Base-by-base conservation (phyloP, 1,284 basidiomycete species). In the Ustilago nuda region DNA sequence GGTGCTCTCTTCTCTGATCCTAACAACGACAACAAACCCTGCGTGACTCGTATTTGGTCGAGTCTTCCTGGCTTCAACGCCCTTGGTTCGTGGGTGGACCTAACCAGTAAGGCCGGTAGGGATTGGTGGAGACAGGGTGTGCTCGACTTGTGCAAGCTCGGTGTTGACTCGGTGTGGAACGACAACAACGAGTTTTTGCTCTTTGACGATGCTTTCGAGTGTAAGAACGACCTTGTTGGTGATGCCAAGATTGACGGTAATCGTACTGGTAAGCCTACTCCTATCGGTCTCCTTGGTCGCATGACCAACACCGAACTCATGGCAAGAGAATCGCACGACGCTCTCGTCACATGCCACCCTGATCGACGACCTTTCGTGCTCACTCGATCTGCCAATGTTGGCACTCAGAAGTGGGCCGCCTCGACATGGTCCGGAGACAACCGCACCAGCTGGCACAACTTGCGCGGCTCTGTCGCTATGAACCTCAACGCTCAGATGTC, bases 381-480 rank as follows among this genome's bases (percentile, higher is more conserved):
- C 52, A 87, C 87, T 12, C 83, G 87, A 13, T 87, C 86, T 3
- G 87, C 83, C 43, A 87, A 87, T 67, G 87, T 88, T 32, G 87
- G 87, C 1, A 86, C 87, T 8, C 85, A 87, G 79, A 86, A 86
- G 65, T 87, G 87, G 73, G 86, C 86, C 15, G 80, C 82, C 32
- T 85, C 85, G 2, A 87, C 87, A 0, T 88, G 87, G 87, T 84
- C 84, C 1, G 87, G 87, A 0, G 87, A 88, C 79, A 88, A 88
- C 76, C 66, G 70, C 13, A 84, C 81, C 48, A 79, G 66, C 63
- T 88, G 87, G 87, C 83, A 86, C 64, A 87, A 86, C 39, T 79
- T 88, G 15, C 86, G 86, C 11, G 87, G 87, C 27, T 85, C 82
- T 13, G 82, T 87, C 15, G 79, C 82, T 11, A 83, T 81, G 76